Percentiles rank a stretch among this genome's conserved stretches.
These are phyloP conservation scores for Pyrrhoderma noxium DNA, from an alignment of 1,284 basidiomycete genomes.

Conservation along the genomic window DNA sequence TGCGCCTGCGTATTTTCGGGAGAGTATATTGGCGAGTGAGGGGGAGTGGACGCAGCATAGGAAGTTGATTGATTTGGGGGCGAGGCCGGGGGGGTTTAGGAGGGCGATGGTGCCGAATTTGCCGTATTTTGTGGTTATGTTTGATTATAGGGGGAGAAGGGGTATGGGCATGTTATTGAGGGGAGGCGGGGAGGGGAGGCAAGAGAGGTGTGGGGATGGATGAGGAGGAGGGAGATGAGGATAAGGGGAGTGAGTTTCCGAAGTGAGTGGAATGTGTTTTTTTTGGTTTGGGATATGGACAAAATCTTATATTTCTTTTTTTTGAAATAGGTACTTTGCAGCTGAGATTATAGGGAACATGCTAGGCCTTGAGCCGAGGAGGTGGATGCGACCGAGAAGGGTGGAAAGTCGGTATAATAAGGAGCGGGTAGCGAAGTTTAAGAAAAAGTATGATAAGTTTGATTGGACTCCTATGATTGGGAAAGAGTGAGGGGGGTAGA, in stretches of 20 bases:
- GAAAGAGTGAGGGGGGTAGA: conserved; percentile 2
- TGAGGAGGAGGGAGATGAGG: conserved; percentile 83
- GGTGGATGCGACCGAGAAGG: conserved; percentile 76
- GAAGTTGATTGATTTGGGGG: conserved; percentile 90
- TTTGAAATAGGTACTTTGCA: conserved; percentile 73
- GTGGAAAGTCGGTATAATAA: conserved; percentile 68
- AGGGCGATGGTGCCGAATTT: conserved; percentile 92
- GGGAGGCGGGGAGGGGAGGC: conserved; percentile 59
- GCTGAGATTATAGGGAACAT: conserved; percentile 92
- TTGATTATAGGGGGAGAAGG: conserved; percentile 97
- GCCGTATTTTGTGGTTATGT: conserved; percentile 98
- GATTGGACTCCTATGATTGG: conserved; percentile 77
- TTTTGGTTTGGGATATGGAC: neutral
- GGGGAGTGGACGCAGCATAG: conserved; percentile 97
- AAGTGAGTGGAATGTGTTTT: conserved; percentile 43
- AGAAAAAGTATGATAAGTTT: conserved; percentile 59
- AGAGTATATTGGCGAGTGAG: conserved; percentile 77
- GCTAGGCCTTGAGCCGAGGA: conserved; percentile 80
- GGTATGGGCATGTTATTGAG: conserved; percentile 96
- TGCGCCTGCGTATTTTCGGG: conserved; percentile 91
- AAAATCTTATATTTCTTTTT: neutral
- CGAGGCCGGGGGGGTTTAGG: conserved; percentile 83
- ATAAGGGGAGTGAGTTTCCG: conserved; percentile 84
- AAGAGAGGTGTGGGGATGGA: conserved; percentile 66
- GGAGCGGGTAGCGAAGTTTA: conserved; percentile 62